A percentile compares a stretch with the other conserved stretches of the same genome.
These are phyloP conservation scores for Peronospora farinosa DNA, from an alignment of 352 stramenopile genomes.

Conservation along the genomic window DNA sequence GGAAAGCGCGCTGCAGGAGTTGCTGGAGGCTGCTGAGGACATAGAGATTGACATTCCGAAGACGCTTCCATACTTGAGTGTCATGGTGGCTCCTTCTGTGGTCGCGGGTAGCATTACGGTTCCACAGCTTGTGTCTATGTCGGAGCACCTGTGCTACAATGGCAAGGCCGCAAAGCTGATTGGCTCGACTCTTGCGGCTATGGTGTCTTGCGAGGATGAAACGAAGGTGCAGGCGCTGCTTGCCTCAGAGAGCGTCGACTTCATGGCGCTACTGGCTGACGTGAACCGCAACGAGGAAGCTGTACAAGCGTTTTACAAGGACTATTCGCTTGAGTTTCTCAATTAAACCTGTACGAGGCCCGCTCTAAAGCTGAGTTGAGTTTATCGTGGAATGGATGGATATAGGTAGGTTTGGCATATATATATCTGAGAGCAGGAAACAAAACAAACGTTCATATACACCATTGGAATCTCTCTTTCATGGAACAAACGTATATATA, in stretches of 20 bases:
- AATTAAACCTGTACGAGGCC: slow-evolving; percentile 20
- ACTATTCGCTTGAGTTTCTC: slow-evolving; percentile 41
- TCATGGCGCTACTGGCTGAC: slow-evolving; percentile 38
- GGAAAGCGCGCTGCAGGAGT: slow-evolving; percentile 35
- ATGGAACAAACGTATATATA: slow-evolving; percentile 1
- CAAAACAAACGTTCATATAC: slow-evolving; percentile 19
- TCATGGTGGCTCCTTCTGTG: slow-evolving; percentile 66
- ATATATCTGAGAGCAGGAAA: slow-evolving; percentile 24
- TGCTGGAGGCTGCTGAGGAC: slow-evolving; percentile 73
- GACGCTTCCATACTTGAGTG: slow-evolving; percentile 56
- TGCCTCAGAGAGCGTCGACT: slow-evolving; percentile 28
- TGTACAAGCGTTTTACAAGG: slow-evolving; percentile 37
- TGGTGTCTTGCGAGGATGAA: slow-evolving; percentile 35
- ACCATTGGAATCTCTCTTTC: neutral
- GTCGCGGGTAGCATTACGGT: slow-evolving; percentile 38
- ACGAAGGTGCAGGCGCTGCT: slow-evolving; percentile 39
- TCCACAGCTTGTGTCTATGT: slow-evolving; percentile 36
- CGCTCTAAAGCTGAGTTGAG: slow-evolving; percentile 16
- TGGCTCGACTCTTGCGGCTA: slow-evolving; percentile 34
- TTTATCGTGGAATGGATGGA: slow-evolving; percentile 21
- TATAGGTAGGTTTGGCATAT: slow-evolving; percentile 26
- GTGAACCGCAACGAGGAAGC: slow-evolving; percentile 31
- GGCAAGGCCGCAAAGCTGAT: slow-evolving; percentile 65
- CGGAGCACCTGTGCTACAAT: slow-evolving; percentile 44
- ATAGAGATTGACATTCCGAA: slow-evolving; percentile 80